Percentiles rank a stretch among this genome's conserved stretches.
Conservation (phyloP, 768 basidiomycete species). For the Rhizopogon rudus region DNA sequence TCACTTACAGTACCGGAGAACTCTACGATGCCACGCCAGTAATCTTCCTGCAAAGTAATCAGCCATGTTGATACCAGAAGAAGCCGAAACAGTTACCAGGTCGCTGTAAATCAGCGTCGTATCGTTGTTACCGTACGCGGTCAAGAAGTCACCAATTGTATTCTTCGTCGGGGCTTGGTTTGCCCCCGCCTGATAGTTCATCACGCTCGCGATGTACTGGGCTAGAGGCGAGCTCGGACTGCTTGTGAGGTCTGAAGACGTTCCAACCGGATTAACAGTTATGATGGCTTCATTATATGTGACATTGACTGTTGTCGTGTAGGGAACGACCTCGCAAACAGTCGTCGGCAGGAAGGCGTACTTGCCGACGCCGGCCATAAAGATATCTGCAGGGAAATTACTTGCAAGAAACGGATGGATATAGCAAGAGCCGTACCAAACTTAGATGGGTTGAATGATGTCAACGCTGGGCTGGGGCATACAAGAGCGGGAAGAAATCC, state of each 20-base stretch:
- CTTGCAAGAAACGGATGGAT: neutral
- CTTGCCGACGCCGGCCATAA: conserved; percentile 4
- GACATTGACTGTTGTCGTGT: conserved; percentile 9
- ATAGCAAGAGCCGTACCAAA: neutral
- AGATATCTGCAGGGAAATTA: neutral
- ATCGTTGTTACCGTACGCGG: neutral
- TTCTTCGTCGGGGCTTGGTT: neutral
- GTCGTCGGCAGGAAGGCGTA: conserved; percentile 9
- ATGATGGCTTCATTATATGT: conserved; percentile 4
- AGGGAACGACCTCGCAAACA: conserved; percentile 9
- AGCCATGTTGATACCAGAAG: neutral
- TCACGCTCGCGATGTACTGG: neutral
- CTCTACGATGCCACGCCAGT: conserved; percentile 3
- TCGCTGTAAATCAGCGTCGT: neutral
- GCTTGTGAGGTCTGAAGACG: neutral
- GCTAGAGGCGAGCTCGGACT: neutral
- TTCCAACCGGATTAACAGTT: neutral
- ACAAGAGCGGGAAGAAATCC: conserved; percentile 5
- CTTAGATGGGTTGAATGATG: neutral
- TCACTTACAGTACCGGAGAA: conserved; percentile 1
- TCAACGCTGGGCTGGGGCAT: neutral
- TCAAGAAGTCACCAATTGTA: conserved; percentile 1
- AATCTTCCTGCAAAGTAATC: neutral
- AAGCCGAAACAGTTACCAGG: neutral
- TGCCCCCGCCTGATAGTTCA: neutral